Conservation (phyloP, 192 early-diverging fungal genomes). For the Backusella luteola region DNA sequence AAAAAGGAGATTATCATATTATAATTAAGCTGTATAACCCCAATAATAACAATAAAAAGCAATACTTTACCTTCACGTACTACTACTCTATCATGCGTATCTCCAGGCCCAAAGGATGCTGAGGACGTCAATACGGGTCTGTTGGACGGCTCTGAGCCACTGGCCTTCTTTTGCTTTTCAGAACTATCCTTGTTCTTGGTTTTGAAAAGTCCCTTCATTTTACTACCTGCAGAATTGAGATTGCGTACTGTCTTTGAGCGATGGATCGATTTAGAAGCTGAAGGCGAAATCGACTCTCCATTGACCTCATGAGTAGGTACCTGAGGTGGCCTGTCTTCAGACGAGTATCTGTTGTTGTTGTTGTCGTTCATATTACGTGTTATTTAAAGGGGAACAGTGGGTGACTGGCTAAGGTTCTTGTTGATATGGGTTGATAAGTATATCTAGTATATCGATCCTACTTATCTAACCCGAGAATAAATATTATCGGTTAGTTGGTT, state of each 20-base stretch:
- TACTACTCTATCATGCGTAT: neutral
- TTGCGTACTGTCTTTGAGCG: slow-evolving; percentile 33
- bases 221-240: slow-evolving; percentile 26
- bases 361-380: slow-evolving; percentile 13
- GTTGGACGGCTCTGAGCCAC: neutral
- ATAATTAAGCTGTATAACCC: neutral
- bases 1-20: neutral
- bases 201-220: slow-evolving; percentile 27
- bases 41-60: neutral
- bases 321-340: neutral
- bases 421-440: neutral
- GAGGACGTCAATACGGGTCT: neutral
- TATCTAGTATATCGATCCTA: neutral
- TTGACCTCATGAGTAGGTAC: neutral
- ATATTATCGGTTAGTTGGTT: neutral
- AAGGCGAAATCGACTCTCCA: neutral
- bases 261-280: slow-evolving; percentile 25
- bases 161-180: neutral
- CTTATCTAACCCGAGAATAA: neutral
- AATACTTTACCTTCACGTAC: neutral
- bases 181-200: slow-evolving; percentile 12
- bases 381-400: neutral
- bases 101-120: slow-evolving; percentile 8
- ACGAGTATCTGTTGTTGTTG: neutral
- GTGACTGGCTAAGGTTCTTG: neutral